A percentile compares a stretch with the other conserved stretches of the same genome.
Conservation (phyloP, 345 rosid species). For the Passiflora organensis region DNA sequence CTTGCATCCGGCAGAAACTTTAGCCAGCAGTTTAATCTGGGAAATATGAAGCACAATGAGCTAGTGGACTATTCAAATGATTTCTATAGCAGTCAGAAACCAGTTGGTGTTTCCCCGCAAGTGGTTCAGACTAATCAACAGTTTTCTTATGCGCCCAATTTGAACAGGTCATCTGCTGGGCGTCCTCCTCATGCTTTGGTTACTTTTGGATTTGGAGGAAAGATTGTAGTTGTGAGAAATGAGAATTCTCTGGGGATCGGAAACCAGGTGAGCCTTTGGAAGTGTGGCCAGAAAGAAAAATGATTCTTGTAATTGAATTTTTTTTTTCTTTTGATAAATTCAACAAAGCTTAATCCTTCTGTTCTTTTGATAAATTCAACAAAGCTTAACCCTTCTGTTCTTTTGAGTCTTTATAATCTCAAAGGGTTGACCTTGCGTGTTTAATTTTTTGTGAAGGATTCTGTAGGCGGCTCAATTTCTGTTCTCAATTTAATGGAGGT, state of each 20-base stretch:
- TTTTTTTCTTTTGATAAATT: no score
- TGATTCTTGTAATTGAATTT: not conserved
- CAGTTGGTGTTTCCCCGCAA: constrained; percentile 37
- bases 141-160: constrained; percentile 47
- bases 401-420: not conserved
- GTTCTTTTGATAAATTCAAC: no score
- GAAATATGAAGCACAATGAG: constrained; percentile 43
- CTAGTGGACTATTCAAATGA: constrained; percentile 46
- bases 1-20: constrained; percentile 37
- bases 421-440: constrained; percentile 23
- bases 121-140: constrained; percentile 50
- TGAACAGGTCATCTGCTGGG: constrained; percentile 77
- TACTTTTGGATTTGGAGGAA: constrained; percentile 96
- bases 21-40: constrained; percentile 43
- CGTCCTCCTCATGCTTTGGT: constrained; percentile 94
- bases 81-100: constrained; percentile 43
- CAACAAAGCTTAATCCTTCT: no score
- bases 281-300: not conserved
- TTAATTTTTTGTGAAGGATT: constrained; percentile 47
- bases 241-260: constrained; percentile 43
- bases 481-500: constrained; percentile 78
- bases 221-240: constrained; percentile 74
- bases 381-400: no score
- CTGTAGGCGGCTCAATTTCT: constrained; percentile 45
- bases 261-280: constrained; percentile 57